Percentiles rank a stretch among this genome's conserved stretches.
Evolutionary conservation across 2,329 filamentous ascomycete species (phyloP).

Genomic region (Beauveria asiatica): DNA sequence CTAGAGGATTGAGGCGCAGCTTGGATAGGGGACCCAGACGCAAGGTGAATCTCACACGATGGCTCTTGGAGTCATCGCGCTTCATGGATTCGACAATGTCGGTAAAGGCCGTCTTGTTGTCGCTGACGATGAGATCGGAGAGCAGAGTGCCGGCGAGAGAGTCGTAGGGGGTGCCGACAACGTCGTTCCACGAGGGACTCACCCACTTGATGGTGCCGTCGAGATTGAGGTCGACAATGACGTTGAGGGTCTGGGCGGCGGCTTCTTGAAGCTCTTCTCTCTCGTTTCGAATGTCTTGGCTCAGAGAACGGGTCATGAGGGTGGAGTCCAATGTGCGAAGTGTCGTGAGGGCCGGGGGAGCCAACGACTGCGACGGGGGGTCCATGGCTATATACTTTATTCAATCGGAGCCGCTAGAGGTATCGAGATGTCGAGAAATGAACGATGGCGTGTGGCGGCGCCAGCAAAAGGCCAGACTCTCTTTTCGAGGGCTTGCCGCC

Average conservation of each 20-base stretch:
- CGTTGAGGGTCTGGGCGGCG: constrained; percentile 91
- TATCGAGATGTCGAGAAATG: not conserved
- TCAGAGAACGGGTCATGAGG: constrained; percentile 60
- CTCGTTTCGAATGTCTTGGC: constrained; percentile 86
- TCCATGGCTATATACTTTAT: constrained; percentile 33
- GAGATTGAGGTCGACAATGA: constrained; percentile 88
- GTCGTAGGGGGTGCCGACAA: constrained; percentile 72
- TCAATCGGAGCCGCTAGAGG: constrained; percentile 3
- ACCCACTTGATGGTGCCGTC: constrained; percentile 91
- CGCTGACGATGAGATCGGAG: constrained; percentile 67
- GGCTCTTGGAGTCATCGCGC: constrained; percentile 86
- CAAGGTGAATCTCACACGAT: constrained; percentile 75
- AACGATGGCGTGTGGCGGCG: not conserved
- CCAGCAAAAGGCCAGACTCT: not conserved
- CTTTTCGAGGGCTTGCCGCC: not conserved
- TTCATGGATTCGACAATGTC: constrained; percentile 83
- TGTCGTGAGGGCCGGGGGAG: constrained; percentile 44
- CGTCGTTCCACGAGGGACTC: constrained; percentile 89
- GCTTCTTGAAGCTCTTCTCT: constrained; percentile 90
- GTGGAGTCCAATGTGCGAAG: constrained; percentile 41
- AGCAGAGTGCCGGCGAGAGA: constrained; percentile 70
- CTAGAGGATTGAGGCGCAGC: constrained; percentile 40
- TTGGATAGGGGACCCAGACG: constrained; percentile 61
- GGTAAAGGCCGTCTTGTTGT: constrained; percentile 71
- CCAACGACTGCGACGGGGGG: constrained; percentile 29